phyloP scores from a whole-genome alignment of 1,284 basidiomycete species.

The Gastroboletus turbinatus region DNA sequence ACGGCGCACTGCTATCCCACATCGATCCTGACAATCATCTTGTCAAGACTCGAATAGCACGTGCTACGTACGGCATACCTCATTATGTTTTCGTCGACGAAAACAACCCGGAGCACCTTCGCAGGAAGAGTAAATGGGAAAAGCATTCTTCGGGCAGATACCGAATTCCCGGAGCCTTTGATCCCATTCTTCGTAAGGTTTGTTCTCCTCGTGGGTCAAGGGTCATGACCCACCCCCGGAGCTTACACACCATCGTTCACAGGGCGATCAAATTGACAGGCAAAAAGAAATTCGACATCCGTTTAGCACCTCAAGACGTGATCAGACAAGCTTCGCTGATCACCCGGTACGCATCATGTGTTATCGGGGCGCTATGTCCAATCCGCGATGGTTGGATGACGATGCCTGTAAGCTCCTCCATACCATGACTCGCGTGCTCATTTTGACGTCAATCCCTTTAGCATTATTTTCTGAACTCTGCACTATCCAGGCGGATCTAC shows the following conservation, averaged over 20 bases:
- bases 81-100: not conserved
- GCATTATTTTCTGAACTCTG: not conserved
- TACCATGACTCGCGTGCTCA: too few species aligned
- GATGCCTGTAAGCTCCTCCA: not conserved
- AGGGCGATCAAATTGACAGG: not conserved
- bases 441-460: not conserved
- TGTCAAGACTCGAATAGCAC: not conserved
- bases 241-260: not conserved
- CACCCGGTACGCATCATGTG: not conserved
- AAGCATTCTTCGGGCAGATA: not conserved
- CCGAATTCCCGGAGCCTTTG: not conserved
- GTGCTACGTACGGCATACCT: not conserved
- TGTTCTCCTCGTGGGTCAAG: not conserved
- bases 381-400: not conserved
- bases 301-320: not conserved
- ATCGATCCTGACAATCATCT: not conserved
- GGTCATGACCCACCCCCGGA: not conserved
- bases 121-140: not conserved
- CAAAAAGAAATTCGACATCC: not conserved
- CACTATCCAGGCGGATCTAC: not conserved
- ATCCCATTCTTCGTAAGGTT: not conserved
- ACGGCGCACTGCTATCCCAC: not conserved
- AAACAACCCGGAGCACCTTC: not conserved
- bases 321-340: not conserved
- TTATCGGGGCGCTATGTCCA: not conserved